Conservation (phyloP, 2,329 filamentous ascomycete species). For the Leptographium lundbergii region DNA sequence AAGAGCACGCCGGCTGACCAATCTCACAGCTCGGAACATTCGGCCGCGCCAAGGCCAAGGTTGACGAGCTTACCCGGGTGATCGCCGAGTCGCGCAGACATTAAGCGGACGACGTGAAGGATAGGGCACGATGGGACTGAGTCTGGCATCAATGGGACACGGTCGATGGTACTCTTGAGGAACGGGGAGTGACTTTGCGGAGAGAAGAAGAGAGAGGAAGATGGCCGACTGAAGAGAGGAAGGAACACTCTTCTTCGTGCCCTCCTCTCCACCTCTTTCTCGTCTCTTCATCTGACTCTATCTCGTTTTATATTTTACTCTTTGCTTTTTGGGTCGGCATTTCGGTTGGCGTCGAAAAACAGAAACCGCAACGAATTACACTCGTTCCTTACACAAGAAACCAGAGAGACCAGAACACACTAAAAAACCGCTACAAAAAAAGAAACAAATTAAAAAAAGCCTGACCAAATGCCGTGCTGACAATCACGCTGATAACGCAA, state of each 20-base stretch:
- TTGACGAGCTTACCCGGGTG: constrained; percentile 95
- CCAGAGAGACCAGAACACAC: not conserved
- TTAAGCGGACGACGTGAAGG: constrained; percentile 26
- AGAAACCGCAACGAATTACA: constrained; percentile 1
- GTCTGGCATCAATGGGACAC: not conserved
- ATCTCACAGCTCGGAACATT: constrained; percentile 78
- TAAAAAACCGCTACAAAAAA: not conserved
- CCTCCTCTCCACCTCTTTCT: not conserved
- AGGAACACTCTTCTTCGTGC: not conserved
- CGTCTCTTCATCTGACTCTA: not conserved
- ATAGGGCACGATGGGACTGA: not conserved
- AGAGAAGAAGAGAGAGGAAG: constrained; percentile 3
- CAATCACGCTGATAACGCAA: not conserved
- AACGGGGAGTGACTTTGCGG: not conserved
- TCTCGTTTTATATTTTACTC: constrained; percentile 3
- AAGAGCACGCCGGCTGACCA: not conserved
- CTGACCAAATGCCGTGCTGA: not conserved
- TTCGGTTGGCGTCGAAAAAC: constrained; percentile 11
- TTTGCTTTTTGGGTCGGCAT: constrained; percentile 12
- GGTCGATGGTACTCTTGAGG: not conserved
- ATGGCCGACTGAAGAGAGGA: not conserved
- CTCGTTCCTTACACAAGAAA: not conserved
- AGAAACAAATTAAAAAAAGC: not conserved
- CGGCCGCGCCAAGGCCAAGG: constrained; percentile 98
- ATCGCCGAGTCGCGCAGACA: constrained; percentile 85